Conservation (phyloP, 805 yeast species). For the Barnettozyma salicaria region DNA sequence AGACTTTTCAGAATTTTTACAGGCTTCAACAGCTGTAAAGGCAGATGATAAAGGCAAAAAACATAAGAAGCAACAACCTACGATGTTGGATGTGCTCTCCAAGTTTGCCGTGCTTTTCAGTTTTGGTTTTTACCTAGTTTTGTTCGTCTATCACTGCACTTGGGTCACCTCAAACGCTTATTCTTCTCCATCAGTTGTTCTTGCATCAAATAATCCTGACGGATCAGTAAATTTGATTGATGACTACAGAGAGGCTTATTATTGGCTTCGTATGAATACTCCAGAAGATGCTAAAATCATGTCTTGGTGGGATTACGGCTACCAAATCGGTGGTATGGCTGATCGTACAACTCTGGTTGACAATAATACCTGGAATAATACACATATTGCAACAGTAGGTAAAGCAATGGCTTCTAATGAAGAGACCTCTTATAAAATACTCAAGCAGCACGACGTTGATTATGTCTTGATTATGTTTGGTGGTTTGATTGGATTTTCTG, state of each 20-base stretch:
- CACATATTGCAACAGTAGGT: constrained; percentile 98
- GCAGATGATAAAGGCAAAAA: constrained; percentile 11
- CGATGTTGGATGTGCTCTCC: constrained; percentile 35
- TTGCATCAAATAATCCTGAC: constrained; percentile 77
- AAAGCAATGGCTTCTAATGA: constrained; percentile 93
- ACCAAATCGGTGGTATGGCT: constrained; percentile 99
- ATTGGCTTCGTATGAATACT: constrained; percentile 98
- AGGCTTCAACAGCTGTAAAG: constrained; percentile 2
- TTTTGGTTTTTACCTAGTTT: constrained; percentile 64
- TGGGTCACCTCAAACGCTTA: constrained; percentile 96
- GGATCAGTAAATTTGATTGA: constrained; percentile 84
- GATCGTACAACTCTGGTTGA: constrained; percentile 97
- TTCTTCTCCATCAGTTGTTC: constrained; percentile 95
- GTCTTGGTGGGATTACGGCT: constrained; percentile 99
- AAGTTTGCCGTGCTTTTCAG: constrained; percentile 58
- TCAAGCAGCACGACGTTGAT: constrained; percentile 90
- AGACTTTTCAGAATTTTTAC: constrained; percentile 43
- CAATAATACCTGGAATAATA: constrained; percentile 98
- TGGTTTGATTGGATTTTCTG: constrained; percentile 87
- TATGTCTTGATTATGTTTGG: constrained; percentile 92
- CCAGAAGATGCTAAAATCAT: constrained; percentile 92
- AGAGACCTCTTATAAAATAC: constrained; percentile 80
- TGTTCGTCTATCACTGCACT: constrained; percentile 91
- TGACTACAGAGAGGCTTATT: constrained; percentile 97
- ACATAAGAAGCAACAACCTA: constrained; percentile 10